A percentile compares a stretch with the other conserved stretches of the same genome.
Conservation (phyloP, 148 eudicot genomes). For the Silene latifolia region DNA sequence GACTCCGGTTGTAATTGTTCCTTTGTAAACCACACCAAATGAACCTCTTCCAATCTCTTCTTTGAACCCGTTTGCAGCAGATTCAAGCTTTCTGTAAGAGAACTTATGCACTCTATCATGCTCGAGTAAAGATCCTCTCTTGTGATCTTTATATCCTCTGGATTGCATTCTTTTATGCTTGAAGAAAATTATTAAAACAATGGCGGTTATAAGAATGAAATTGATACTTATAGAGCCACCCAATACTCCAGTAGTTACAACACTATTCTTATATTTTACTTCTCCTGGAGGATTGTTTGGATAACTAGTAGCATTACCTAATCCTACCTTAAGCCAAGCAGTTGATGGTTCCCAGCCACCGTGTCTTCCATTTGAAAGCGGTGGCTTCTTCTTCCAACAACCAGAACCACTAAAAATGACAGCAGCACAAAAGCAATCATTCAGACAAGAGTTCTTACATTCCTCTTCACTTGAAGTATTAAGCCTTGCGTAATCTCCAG, state of each 20-base stretch:
- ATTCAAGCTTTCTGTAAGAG: not conserved
- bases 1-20: not conserved
- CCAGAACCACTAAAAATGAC: not conserved
- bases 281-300: not conserved
- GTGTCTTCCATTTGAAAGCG: conserved; percentile 28
- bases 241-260: not conserved
- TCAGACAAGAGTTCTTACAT: conserved; percentile 35
- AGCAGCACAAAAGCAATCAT: conserved; percentile 55
- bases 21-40: conserved; percentile 3
- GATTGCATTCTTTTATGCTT: not conserved
- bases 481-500: conserved; percentile 25
- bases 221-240: not conserved
- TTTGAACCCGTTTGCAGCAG: not conserved
- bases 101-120: not conserved
- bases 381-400: conserved; percentile 35
- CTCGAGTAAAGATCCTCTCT: not conserved
- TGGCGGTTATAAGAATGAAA: not conserved
- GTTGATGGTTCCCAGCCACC: not conserved
- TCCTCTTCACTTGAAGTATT: conserved; percentile 1
- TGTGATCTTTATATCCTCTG: not conserved
- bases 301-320: not conserved
- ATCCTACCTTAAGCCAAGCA: conserved; percentile 12
- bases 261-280: not conserved
- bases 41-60: conserved; percentile 6
- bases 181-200: not conserved